A percentile compares a stretch with the other conserved stretches of the same genome.
phyloP scores from a whole-genome alignment of 768 basidiomycete genomes.

The Suillus plorans region DNA sequence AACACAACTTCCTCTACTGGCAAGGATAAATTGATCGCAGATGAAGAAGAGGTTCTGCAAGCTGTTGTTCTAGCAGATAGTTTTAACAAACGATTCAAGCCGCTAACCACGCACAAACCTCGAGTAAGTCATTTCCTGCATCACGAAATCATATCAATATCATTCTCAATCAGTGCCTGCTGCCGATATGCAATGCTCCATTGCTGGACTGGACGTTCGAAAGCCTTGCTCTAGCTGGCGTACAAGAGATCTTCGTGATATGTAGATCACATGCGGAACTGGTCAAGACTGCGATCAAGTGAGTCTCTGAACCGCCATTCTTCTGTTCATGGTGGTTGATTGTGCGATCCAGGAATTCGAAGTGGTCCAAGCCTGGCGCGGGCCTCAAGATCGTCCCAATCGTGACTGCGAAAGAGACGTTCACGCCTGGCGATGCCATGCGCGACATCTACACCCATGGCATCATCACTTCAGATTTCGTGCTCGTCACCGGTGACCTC shows the following conservation, averaged over 20 bases:
- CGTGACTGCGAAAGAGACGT: slow-evolving; percentile 81
- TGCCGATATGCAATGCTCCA: slow-evolving; percentile 93
- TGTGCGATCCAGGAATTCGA: slow-evolving; percentile 57
- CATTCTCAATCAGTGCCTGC: slow-evolving; percentile 61
- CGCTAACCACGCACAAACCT: slow-evolving; percentile 84
- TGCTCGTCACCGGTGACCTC: slow-evolving; percentile 88
- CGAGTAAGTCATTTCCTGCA: slow-evolving; percentile 52
- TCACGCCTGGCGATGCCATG: slow-evolving; percentile 89
- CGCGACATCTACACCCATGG: slow-evolving; percentile 92
- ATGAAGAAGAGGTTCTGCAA: slow-evolving; percentile 86
- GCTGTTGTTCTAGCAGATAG: slow-evolving; percentile 96
- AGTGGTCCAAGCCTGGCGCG: slow-evolving; percentile 79
- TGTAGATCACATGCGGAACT: slow-evolving; percentile 88
- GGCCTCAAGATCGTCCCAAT: slow-evolving; percentile 84
- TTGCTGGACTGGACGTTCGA: slow-evolving; percentile 97
- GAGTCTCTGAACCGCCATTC: slow-evolving; percentile 16
- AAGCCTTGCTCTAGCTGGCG: slow-evolving; percentile 89
- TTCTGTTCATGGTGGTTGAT: slow-evolving; percentile 3
- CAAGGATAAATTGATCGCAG: slow-evolving; percentile 65
- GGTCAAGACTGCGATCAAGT: slow-evolving; percentile 86
- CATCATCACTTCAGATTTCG: slow-evolving; percentile 86
- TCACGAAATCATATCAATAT: slow-evolving; percentile 17
- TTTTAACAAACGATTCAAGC: slow-evolving; percentile 91
- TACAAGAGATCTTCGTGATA: slow-evolving; percentile 95
- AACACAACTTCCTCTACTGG: slow-evolving; percentile 43